Base-by-base conservation (phyloP, 345 rosid genomes). In the Brassica rapa region DNA sequence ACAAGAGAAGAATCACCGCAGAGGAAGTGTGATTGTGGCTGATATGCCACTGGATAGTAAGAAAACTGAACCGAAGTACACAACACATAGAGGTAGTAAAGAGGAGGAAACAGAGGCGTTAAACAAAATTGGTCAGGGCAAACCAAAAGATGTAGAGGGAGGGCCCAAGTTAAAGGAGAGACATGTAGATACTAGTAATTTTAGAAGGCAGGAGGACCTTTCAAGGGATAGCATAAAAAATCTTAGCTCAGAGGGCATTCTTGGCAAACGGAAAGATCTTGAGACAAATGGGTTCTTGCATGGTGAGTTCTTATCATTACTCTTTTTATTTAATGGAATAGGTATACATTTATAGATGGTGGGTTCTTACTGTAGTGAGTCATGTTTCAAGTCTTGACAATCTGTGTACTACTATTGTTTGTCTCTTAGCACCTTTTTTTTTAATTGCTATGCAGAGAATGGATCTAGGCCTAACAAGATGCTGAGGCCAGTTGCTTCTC, bases 271-370 rank as follows among this genome's bases (percentile, higher is more conserved):
- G 43, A 90, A 88, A 85, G 88, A 83, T 51, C 66, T 37, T 12
- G 90, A 86, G 70, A 77, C 84, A 57, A 90, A 92, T 77, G 95
- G 95, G 62, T 81, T 86, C 65, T 57, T 83, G 65, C 84, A 78
- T 84, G 95, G 97, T 92, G 85, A 87, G 95, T 85, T 80, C 63
- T 70, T 15, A 39, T 27, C 57, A 4, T 5, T 62, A 41, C 21
- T 57, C 27, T 25, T 25, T 49, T 60, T 30, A 2, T 25, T 51
- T 2, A 19, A 6, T 14, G 9, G 41, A 41, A 43, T 6, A 6
- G 15, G 46, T 75, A 57, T 10, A 27, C 7, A 27, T 67, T 41
- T 35, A 35, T 39, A 37, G 29, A 8, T 35, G 19, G 23, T 53
- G 41, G 35, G 4, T 33, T 24, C 21, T 62, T 27, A 33, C 55